A percentile compares a stretch with the other conserved stretches of the same genome.
These are phyloP conservation scores for Nitzschia sp. DNA, from an alignment of 108 stramenopile species.

Conservation along the genomic window DNA sequence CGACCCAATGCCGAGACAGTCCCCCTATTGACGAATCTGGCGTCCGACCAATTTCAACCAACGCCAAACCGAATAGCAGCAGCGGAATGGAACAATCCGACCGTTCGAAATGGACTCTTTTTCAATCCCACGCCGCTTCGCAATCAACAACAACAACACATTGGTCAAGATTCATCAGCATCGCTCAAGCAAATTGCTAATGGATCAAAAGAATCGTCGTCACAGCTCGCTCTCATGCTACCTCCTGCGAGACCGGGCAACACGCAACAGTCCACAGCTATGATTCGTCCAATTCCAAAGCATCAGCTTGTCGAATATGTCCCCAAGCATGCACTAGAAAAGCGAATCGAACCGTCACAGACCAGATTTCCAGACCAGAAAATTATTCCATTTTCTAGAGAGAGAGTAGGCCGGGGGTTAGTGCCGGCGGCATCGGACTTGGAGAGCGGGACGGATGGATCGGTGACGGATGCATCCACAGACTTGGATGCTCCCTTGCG, in stretches of 20 bases:
- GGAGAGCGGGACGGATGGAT: slow-evolving; percentile 18
- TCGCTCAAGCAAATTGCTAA: slow-evolving; percentile 10
- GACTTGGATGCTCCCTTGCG: slow-evolving; percentile 64
- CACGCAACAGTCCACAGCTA: not conserved
- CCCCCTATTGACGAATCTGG: slow-evolving; percentile 38
- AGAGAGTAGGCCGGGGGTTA: not conserved
- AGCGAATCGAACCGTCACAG: slow-evolving; percentile 59
- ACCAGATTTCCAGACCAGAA: slow-evolving; percentile 60
- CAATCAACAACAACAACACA: not conserved
- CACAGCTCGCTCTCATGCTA: slow-evolving; percentile 17
- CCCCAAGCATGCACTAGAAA: slow-evolving; percentile 54
- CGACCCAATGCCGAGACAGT: slow-evolving; percentile 2
- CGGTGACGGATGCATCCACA: slow-evolving; percentile 59
- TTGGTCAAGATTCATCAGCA: slow-evolving; percentile 13
- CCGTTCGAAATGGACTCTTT: slow-evolving; percentile 43
- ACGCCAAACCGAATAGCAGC: slow-evolving; percentile 25
- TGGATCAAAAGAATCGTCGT: not conserved
- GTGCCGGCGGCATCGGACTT: slow-evolving; percentile 10
- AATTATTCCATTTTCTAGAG: slow-evolving; percentile 11
- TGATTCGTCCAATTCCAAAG: slow-evolving; percentile 14
- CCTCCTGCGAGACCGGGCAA: not conserved
- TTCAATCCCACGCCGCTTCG: slow-evolving; percentile 35
- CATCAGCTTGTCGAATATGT: slow-evolving; percentile 63
- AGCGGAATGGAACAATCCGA: slow-evolving; percentile 12
- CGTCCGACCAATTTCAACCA: slow-evolving; percentile 36